Evolutionary conservation across 257 asterid genomes (phyloP).

Genomic region (Solanum lycopersicoides): DNA sequence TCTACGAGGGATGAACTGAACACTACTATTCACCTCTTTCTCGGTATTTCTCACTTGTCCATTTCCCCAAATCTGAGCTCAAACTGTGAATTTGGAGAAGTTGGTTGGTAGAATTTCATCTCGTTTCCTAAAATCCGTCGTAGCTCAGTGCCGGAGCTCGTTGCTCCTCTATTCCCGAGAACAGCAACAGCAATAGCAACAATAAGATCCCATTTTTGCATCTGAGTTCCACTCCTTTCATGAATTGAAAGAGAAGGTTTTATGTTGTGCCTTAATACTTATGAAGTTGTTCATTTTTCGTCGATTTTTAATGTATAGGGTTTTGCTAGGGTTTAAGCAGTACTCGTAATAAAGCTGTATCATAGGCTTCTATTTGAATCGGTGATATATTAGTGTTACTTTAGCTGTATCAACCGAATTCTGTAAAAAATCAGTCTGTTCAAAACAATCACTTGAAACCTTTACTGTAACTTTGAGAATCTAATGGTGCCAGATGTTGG

Average conservation of each 20-base stretch:
- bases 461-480: neutral
- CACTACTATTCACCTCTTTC: neutral
- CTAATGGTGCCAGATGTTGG: neutral
- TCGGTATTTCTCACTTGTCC: neutral
- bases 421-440: neutral
- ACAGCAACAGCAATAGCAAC: slow-evolving; percentile 15
- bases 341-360: neutral
- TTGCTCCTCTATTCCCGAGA: slow-evolving; percentile 18
- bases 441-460: neutral
- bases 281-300: neutral
- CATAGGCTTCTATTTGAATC: neutral
- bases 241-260: slow-evolving; percentile 29
- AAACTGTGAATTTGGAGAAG: slow-evolving; percentile 17
- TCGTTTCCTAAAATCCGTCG: slow-evolving; percentile 34
- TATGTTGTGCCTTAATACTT: neutral
- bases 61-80: neutral
- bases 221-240: slow-evolving; percentile 18
- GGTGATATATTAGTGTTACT: neutral
- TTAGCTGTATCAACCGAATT: neutral
- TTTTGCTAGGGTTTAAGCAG: slow-evolving; percentile 21
- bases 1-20: neutral
- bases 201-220: slow-evolving; percentile 9
- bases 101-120: slow-evolving; percentile 38
- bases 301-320: neutral
- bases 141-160: slow-evolving; percentile 43